A percentile compares a stretch with the other conserved stretches of the same genome.
phyloP scores from a whole-genome alignment of 805 yeast genomes.

The Dipodascopsis tothii region DNA sequence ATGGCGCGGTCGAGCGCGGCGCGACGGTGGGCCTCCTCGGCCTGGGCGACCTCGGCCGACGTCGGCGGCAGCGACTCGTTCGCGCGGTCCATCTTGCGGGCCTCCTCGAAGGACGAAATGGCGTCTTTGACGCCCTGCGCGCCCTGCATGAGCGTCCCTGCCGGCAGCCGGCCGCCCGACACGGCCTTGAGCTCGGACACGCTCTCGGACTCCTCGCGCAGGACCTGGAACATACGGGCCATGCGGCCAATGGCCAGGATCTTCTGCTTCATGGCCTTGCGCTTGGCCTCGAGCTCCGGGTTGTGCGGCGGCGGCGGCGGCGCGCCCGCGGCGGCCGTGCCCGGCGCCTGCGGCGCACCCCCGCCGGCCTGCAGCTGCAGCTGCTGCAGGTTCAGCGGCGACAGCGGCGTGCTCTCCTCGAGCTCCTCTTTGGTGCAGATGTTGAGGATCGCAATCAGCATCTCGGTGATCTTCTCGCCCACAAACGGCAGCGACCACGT shows the following conservation, averaged over 20 bases:
- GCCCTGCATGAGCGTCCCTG: conserved; percentile 79
- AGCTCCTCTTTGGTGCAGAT: conserved; percentile 94
- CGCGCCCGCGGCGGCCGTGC: neutral
- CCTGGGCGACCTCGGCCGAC: conserved; percentile 45
- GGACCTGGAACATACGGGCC: conserved; percentile 80
- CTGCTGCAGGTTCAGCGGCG: conserved; percentile 8
- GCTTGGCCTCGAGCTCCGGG: conserved; percentile 28
- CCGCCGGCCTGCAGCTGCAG: too few relatives aligned
- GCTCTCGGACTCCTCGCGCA: conserved; percentile 81
- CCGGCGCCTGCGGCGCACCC: neutral
- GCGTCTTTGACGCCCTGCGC: conserved; percentile 67
- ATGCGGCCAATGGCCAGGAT: conserved; percentile 94
- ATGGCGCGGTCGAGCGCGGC: conserved; percentile 23
- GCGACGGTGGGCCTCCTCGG: conserved; percentile 42
- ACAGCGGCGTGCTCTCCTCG: conserved; percentile 40
- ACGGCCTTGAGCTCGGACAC: conserved; percentile 66
- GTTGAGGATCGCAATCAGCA: conserved; percentile 80
- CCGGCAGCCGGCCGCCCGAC: conserved; percentile 74
- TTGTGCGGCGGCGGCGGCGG: conserved; percentile 2
- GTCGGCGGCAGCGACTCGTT: conserved; percentile 90
- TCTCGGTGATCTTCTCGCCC: conserved; percentile 88
- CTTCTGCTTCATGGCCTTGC: conserved; percentile 67
- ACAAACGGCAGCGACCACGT: conserved; percentile 97
- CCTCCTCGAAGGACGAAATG: conserved; percentile 71
- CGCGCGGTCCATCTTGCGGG: conserved; percentile 64